Percentiles rank a stretch among this genome's conserved stretches.
These are phyloP conservation scores for Fusarium haematococcum DNA, from an alignment of 2,329 filamentous ascomycete genomes.

Conservation along the genomic window DNA sequence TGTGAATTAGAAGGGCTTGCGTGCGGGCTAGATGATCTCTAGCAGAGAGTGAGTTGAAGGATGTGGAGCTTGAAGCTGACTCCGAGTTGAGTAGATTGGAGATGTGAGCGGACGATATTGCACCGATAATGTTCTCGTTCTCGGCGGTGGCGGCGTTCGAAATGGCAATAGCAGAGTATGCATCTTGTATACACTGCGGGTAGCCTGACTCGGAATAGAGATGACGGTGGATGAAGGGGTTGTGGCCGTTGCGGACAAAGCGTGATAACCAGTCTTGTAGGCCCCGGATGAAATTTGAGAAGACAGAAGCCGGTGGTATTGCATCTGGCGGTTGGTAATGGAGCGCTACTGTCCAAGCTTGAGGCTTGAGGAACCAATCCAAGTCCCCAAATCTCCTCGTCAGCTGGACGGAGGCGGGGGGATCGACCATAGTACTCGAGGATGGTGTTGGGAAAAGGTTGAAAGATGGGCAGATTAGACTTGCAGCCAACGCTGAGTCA, in stretches of 20 bases:
- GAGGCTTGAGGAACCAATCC: constrained; percentile 1
- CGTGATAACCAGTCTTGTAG: not conserved
- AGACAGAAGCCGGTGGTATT: not conserved
- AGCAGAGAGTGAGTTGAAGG: not conserved
- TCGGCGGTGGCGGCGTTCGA: not conserved
- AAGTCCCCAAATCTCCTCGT: not conserved
- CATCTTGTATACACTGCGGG: constrained; percentile 1
- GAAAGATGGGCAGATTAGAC: not conserved
- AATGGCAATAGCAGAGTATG: not conserved
- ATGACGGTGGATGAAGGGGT: not conserved
- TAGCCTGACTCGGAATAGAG: not conserved
- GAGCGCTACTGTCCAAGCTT: not conserved
- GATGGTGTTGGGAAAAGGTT: not conserved
- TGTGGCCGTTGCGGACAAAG: constrained; percentile 3
- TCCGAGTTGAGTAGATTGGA: not conserved
- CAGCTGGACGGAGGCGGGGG: not conserved
- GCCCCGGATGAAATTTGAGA: constrained; percentile 3
- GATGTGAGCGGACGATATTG: not conserved
- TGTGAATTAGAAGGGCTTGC: not conserved
- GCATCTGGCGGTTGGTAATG: not conserved
- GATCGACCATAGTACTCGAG: not conserved
- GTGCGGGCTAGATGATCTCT: not conserved
- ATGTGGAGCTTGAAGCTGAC: not conserved
- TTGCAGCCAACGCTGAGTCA: not conserved
- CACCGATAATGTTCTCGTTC: not conserved